A percentile compares a stretch with the other conserved stretches of the same genome.
Conservation (phyloP, 2,329 filamentous ascomycete genomes). For the Talaromyces sp. region DNA sequence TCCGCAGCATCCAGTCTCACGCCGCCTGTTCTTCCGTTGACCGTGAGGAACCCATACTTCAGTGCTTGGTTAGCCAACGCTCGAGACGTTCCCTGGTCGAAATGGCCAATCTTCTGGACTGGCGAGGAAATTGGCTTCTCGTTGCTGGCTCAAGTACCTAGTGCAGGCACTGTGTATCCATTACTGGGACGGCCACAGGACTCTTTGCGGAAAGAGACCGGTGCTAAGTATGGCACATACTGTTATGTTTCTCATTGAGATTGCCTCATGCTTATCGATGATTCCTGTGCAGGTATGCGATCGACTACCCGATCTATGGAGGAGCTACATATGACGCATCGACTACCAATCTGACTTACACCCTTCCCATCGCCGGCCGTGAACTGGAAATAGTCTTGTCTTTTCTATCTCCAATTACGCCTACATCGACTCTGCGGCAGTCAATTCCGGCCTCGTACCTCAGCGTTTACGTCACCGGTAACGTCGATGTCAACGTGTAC, state of each 20-base stretch:
- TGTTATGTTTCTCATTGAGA: background rate
- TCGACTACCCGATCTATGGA: conserved; percentile 59
- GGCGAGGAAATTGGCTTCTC: conserved; percentile 66
- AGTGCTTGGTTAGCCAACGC: conserved; percentile 74
- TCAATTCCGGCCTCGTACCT: conserved; percentile 80
- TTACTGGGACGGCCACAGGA: conserved; percentile 66
- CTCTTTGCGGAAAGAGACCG: conserved; percentile 47
- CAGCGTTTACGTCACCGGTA: conserved; percentile 67
- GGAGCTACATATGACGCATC: conserved; percentile 68
- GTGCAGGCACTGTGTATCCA: conserved; percentile 61
- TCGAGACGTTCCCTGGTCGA: conserved; percentile 71
- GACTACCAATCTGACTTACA: conserved; percentile 67
- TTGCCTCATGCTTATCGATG: conserved; percentile 17
- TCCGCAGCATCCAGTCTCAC: conserved; percentile 54
- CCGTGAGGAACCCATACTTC: conserved; percentile 74
- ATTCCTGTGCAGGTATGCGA: conserved; percentile 46
- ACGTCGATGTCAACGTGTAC: conserved; percentile 62
- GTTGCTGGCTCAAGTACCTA: conserved; percentile 61
- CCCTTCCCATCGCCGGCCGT: conserved; percentile 49
- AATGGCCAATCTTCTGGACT: conserved; percentile 85
- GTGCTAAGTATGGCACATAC: conserved; percentile 36
- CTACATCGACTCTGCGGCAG: conserved; percentile 75
- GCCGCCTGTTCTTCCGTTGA: conserved; percentile 68
- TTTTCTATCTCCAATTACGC: conserved; percentile 74
- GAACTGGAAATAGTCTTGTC: conserved; percentile 58